Evolutionary conservation across 768 basidiomycete species (phyloP), one percentile per base, ranked within the genome.

Genomic region (Podaxis pistillaris): DNA sequence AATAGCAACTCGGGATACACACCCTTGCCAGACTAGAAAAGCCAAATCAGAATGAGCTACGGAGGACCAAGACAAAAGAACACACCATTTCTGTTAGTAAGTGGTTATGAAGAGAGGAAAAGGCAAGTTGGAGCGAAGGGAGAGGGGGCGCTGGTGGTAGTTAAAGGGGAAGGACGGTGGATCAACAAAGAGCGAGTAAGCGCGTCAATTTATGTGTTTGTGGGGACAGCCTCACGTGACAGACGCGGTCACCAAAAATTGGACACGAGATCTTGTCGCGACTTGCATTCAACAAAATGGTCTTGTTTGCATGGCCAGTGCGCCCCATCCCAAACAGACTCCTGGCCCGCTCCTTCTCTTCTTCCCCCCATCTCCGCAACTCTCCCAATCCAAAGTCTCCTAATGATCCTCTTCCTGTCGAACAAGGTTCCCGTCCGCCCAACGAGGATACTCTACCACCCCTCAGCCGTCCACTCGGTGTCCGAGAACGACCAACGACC

Each of bases 401-500:
- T 12, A 7, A 26, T 1, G 51, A 57, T 50, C 49, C 64, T 12
- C 52, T 56, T 8, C 13, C 46, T 38, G 55, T 30, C 50, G 46
- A 49, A 24, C 17, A 26, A 24, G 52, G 36, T 2, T 36, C 61
- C 13, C 46, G 51, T 62, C 46, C 58, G 2, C 56, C 69, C 2
- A 63, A 65, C 24, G 65, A 63, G 4, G 70, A 69, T 54, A 60
- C 65, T 24, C 62, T 82, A 33, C 72, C 71, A 41, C 73, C 76
- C 26, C 74, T 92, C 30, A 80, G 77, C 60, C 76, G 90, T 22
- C 93, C 95, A 8, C 76, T 96, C 9, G 95, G 95, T n/a, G 82
- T 95, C 38, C 75, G 77, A 46, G 83, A 89, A 60, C 78, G 81
- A 24, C 95, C 94, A 0, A 83, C 81, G 5, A 85, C 90, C 7